Percentiles rank a stretch among this genome's conserved stretches.
phyloP scores from a whole-genome alignment of 176 grass and related monocot genomes.

The Tillandsia fasciculata region DNA sequence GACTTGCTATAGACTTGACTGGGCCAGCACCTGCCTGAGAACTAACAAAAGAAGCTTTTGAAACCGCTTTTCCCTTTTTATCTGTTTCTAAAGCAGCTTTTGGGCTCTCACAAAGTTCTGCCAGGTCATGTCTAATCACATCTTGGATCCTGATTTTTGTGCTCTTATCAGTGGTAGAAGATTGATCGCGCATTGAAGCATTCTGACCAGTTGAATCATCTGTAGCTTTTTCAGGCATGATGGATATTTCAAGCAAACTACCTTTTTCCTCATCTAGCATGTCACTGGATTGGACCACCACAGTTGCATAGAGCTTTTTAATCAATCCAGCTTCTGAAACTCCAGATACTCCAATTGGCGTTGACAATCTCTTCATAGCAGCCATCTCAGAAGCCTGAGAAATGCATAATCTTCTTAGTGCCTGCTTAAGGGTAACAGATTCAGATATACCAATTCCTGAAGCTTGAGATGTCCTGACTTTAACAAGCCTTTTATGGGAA shows the following conservation, averaged over 20 bases:
- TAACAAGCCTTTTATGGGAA: conserved; percentile 45
- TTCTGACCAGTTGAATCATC: conserved; percentile 24
- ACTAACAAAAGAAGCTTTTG: conserved; percentile 25
- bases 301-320: conserved; percentile 56
- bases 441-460: conserved; percentile 80
- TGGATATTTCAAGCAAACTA: conserved; percentile 30
- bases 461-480: conserved; percentile 41
- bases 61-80: conserved; percentile 54
- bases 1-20: conserved; percentile 39
- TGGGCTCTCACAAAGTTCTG: conserved; percentile 25
- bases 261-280: conserved; percentile 27
- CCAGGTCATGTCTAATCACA: conserved; percentile 50
- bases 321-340: conserved; percentile 43
- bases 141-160: conserved; percentile 95
- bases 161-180: conserved; percentile 31
- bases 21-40: conserved; percentile 32
- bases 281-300: conserved; percentile 33
- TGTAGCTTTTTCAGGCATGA: conserved; percentile 37
- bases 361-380: conserved; percentile 64
- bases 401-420: conserved; percentile 89
- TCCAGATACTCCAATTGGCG: conserved; percentile 21
- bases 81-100: conserved; percentile 22
- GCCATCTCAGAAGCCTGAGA: conserved; percentile 98
- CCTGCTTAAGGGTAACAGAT: conserved; percentile 81
- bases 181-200: conserved; percentile 25